phyloP scores from a whole-genome alignment of 352 stramenopile genomes.

The Aphanomyces stellatus region DNA sequence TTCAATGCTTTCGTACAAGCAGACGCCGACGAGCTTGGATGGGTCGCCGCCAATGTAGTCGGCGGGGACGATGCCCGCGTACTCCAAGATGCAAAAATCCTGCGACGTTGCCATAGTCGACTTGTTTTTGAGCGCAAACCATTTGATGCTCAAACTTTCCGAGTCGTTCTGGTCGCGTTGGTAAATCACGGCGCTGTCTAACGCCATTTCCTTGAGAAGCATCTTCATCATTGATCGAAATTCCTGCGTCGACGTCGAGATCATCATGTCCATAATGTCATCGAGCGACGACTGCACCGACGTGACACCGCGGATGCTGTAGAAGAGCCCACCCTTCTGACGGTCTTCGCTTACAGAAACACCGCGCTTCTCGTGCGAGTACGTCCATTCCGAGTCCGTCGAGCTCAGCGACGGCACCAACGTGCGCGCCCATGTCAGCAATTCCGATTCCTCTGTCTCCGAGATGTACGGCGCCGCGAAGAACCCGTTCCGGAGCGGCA shows the following conservation, averaged over 20 bases:
- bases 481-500: conserved; percentile 69
- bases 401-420: conserved; percentile 60
- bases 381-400: conserved; percentile 67
- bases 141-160: conserved; percentile 77
- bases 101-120: conserved; percentile 43
- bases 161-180: conserved; percentile 63
- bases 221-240: conserved; percentile 68
- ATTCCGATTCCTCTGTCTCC: conserved; percentile 49
- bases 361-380: conserved; percentile 60
- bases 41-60: conserved; percentile 42
- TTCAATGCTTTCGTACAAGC: conserved; percentile 75
- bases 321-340: conserved; percentile 71
- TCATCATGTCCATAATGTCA: conserved; percentile 76
- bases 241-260: conserved; percentile 40
- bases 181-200: conserved; percentile 62
- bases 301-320: conserved; percentile 57
- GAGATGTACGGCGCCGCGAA: conserved; percentile 57
- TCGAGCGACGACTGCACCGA: conserved; percentile 52
- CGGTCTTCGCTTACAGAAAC: conserved; percentile 65
- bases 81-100: conserved; percentile 75
- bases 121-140: conserved; percentile 57
- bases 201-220: conserved; percentile 61
- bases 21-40: conserved; percentile 43
- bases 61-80: conserved; percentile 50
- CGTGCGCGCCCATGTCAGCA: conserved; percentile 63